Base-by-base conservation (phyloP, 805 yeast genomes). In the Saturnispora zaruensis region DNA sequence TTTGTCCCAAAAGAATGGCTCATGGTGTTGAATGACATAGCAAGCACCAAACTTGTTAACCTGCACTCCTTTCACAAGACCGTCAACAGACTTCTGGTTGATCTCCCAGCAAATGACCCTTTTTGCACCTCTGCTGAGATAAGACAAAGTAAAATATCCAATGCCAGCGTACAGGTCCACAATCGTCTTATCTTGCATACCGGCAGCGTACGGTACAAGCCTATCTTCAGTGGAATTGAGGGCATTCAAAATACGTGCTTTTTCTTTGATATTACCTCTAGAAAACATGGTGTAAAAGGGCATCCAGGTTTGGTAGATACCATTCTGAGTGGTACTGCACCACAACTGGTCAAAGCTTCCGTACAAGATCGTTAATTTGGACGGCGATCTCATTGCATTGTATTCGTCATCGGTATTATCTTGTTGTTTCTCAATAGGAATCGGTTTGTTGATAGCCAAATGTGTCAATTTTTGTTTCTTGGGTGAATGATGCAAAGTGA, bases 241-340 rank as follows among this genome's bases (percentile, higher is more conserved):
- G 0, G 63, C 62, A 18, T 70, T 70, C 38, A 86, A 60, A 0
- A 87, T 72, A 20, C 96, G 65, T 13, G 78, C 74, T 62, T 87
- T 87, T 59, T 87, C 96, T 55, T 84, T 84, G 57, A 88, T 77
- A 61, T 87, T 87, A 1, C 96, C 96, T 18, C 96, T 66, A 45
- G 90, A 82, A 61, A 88, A 88, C 96, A 87, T 87, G 2, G 95
- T 86, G 59, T 79, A 82, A 49, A 74, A 62, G 2, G 96, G 96
- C 5, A 91, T 87, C 96, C 96, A 87, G 8, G 76, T 73, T 59
- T 87, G 96, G 54, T 62, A 69, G 3, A 87, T 78, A 2, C 88
- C 89, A 62, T 88, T 86, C 58, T 87, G 96, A 2, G 71, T 66
- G 1, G 73, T 73, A 9, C 72, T 64, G 57, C 89, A 84, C 96